Evolutionary conservation across 1,284 basidiomycete species (phyloP).

Genomic region (Boletus semigastroideus): DNA sequence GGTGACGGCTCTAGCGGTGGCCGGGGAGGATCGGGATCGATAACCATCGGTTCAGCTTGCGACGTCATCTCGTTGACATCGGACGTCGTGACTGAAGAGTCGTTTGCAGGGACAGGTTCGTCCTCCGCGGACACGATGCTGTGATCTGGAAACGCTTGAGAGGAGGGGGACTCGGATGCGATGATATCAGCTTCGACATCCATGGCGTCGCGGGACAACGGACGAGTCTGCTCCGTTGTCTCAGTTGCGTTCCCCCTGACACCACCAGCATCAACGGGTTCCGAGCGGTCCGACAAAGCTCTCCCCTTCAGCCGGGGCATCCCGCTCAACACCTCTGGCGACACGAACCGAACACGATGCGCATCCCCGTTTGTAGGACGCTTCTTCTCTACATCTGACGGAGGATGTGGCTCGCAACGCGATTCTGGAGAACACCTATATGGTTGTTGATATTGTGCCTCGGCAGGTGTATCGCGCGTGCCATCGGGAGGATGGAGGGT

Average conservation of each 20-base stretch:
- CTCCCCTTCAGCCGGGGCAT: constrained; percentile 15
- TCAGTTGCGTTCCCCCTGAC: background rate
- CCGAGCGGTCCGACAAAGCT: background rate
- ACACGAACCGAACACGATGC: constrained; percentile 31
- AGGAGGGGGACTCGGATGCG: constrained; percentile 4
- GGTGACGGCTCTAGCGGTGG: constrained; percentile 19
- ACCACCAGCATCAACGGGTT: background rate
- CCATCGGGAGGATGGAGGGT: constrained; percentile 11
- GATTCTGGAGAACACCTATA: constrained; percentile 25
- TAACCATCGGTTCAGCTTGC: constrained; percentile 8
- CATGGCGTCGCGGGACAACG: constrained; percentile 21
- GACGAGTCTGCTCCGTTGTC: background rate
- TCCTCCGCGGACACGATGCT: background rate
- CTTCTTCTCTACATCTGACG: constrained; percentile 15
- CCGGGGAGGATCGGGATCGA: constrained; percentile 10
- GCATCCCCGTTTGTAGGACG: constrained; percentile 17
- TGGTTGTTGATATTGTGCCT: constrained; percentile 26
- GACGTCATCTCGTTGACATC: constrained; percentile 3
- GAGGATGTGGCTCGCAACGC: background rate
- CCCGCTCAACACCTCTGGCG: constrained; percentile 28
- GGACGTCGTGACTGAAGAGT: background rate
- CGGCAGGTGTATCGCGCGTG: constrained; percentile 27
- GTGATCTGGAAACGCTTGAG: background rate
- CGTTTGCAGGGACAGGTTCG: background rate
- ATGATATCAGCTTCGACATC: constrained; percentile 20